Evolutionary conservation across 495 filamentous ascomycete genomes (phyloP).

Genomic region (Cercophora newfieldiana): DNA sequence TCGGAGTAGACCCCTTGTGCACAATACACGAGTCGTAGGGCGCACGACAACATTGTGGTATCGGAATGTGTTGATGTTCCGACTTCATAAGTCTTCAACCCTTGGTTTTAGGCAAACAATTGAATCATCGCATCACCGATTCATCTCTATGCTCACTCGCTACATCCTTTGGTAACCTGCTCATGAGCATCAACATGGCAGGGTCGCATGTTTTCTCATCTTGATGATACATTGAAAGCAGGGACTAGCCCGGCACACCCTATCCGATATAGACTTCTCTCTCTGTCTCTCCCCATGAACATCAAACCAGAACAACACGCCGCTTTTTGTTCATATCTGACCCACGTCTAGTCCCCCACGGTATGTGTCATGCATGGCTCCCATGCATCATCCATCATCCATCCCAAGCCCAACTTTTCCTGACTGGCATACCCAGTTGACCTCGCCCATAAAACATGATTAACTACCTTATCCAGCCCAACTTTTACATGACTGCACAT

Average conservation of each 20-base stretch:
- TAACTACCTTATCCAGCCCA: background rate
- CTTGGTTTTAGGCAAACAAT: too few relatives aligned
- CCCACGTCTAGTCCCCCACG: background rate
- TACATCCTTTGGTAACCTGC: too few relatives aligned
- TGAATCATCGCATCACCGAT: too few relatives aligned
- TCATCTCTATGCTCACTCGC: too few relatives aligned
- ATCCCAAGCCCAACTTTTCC: background rate
- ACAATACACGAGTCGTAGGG: too few relatives aligned
- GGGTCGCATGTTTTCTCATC: too few relatives aligned
- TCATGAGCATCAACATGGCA: too few relatives aligned
- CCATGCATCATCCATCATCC: background rate
- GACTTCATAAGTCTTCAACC: too few relatives aligned
- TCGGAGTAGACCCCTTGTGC: too few relatives aligned
- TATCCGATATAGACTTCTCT: background rate
- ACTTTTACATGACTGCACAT: conserved; percentile 73
- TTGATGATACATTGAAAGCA: background rate
- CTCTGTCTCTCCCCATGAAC: background rate
- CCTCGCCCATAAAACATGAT: background rate
- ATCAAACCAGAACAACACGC: background rate
- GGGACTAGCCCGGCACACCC: background rate
- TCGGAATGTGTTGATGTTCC: too few relatives aligned
- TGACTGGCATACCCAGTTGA: background rate
- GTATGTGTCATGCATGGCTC: background rate
- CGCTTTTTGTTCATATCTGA: background rate
- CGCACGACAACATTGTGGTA: too few relatives aligned